phyloP scores from a whole-genome alignment of 148 eudicot species.

The Fallopia convolvulus region DNA sequence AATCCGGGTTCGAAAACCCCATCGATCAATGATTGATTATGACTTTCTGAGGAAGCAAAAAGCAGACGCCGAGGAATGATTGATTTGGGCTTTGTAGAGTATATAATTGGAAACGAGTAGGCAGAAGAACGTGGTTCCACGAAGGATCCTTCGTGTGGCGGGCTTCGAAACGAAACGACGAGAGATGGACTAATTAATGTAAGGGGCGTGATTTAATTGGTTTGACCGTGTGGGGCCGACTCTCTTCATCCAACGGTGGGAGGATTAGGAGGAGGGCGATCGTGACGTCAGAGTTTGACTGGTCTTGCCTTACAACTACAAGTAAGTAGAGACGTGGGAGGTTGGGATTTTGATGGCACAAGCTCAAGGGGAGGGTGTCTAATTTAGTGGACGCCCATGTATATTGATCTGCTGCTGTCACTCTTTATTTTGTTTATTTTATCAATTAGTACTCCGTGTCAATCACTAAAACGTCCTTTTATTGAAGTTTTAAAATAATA shows the following conservation, averaged over 20 bases:
- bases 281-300: too few species aligned
- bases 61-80: background rate
- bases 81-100: background rate
- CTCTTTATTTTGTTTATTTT: background rate
- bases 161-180: background rate
- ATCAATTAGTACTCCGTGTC: background rate
- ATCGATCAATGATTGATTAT: constrained; percentile 4
- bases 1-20: constrained; percentile 23
- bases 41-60: too few species aligned
- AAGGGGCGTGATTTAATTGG: background rate
- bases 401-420: background rate
- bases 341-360: background rate
- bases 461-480: background rate
- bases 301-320: too few species aligned
- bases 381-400: background rate
- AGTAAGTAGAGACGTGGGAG: background rate
- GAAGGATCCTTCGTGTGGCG: background rate
- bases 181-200: background rate
- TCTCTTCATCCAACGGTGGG: background rate
- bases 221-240: background rate
- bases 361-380: background rate
- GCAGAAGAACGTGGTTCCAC: background rate
- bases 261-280: too few species aligned
- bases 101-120: background rate
- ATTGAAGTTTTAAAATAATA: background rate